These are phyloP conservation scores for Xylaria cubensis DNA, from an alignment of 495 filamentous ascomycete genomes.

Conservation along the genomic window DNA sequence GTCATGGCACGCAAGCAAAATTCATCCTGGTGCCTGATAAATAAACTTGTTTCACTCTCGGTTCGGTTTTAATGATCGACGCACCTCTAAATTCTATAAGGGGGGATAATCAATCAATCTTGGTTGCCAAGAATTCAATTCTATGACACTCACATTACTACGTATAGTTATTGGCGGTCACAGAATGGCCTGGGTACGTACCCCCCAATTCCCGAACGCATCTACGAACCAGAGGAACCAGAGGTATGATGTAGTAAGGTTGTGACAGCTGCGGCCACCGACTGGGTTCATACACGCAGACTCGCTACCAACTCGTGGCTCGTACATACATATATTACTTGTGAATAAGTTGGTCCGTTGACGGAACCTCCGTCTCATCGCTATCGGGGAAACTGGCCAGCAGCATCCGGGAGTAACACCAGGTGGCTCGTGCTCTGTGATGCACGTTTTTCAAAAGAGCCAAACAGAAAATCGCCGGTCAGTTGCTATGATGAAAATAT, in stretches of 20 bases:
- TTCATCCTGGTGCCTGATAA: neutral
- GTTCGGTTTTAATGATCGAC: neutral
- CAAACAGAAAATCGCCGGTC: neutral
- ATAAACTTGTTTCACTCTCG: conserved; percentile 9
- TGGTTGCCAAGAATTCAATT: conserved; percentile 17
- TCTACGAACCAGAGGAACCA: conserved; percentile 7
- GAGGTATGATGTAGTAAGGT: neutral
- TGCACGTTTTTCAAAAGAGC: neutral
- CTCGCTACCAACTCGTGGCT: neutral
- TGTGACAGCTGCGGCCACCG: conserved; percentile 11
- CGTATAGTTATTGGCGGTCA: neutral
- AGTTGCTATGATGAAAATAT: neutral
- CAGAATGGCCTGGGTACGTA: neutral
- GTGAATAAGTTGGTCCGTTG: neutral
- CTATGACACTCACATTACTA: conserved; percentile 7
- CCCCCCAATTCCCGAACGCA: neutral
- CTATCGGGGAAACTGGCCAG: conserved; percentile 6
- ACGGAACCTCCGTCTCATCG: neutral
- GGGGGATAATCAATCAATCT: conserved; percentile 6
- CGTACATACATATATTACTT: neutral
- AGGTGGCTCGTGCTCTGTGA: neutral
- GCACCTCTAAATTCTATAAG: conserved; percentile 2
- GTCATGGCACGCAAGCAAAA: neutral
- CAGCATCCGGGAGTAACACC: neutral
- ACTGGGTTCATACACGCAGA: neutral